Percentiles rank a stretch among this genome's conserved stretches.
These are phyloP conservation scores for Colletotrichum brevisporum DNA, from an alignment of 2,329 filamentous ascomycete genomes.

Conservation along the genomic window DNA sequence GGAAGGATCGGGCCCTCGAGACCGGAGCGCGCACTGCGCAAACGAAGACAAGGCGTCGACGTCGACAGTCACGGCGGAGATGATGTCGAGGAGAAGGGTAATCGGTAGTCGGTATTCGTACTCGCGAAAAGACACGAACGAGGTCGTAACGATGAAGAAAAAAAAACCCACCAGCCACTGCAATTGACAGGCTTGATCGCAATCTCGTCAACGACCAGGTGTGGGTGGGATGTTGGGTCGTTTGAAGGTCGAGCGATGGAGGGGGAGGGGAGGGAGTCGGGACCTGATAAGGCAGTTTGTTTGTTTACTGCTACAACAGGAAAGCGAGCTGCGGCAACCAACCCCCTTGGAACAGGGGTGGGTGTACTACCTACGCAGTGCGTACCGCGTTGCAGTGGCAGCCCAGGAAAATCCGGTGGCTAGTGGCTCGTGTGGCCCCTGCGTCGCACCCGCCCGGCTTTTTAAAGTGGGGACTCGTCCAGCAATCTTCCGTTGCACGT, in stretches of 20 bases:
- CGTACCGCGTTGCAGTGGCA: neutral
- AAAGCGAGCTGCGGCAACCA: constrained; percentile 38
- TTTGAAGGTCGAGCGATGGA: constrained; percentile 38
- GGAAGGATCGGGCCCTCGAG: constrained; percentile 6
- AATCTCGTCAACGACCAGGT: constrained; percentile 42
- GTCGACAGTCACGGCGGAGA: constrained; percentile 1
- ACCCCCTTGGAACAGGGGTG: constrained; percentile 37
- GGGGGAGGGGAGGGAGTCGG: constrained; percentile 39
- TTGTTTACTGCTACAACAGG: constrained; percentile 50
- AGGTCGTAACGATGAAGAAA: constrained; percentile 10
- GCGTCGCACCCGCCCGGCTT: constrained; percentile 34
- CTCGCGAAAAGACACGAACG: constrained; percentile 3
- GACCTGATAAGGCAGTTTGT: constrained; percentile 53
- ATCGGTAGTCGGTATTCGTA: neutral
- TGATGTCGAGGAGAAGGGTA: constrained; percentile 26
- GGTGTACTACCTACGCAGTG: too few species aligned
- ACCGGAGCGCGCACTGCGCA: constrained; percentile 36
- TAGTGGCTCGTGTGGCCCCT: constrained; percentile 37
- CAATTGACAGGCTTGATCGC: constrained; percentile 30
- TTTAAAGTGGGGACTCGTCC: constrained; percentile 10
- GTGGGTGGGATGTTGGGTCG: constrained; percentile 44
- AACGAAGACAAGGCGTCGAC: constrained; percentile 16
- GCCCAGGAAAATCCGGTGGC: constrained; percentile 31
- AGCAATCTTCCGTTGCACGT: constrained; percentile 37
- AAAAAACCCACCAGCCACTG: constrained; percentile 32